phyloP scores from a whole-genome alignment of 768 basidiomycete species.

The Boletus subcaerulescens region DNA sequence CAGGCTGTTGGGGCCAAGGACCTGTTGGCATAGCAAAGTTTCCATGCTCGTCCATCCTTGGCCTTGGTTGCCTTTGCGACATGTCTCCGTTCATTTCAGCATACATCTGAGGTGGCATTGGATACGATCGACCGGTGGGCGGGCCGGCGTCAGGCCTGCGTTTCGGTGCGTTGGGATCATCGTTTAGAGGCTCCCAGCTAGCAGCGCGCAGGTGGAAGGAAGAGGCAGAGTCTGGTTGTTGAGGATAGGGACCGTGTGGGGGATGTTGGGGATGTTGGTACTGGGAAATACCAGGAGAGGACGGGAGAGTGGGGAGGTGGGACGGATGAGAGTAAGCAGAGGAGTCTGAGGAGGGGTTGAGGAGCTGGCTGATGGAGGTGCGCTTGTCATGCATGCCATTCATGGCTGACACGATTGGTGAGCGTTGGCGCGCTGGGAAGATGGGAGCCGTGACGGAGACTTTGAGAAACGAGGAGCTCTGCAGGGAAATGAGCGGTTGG shows the following conservation, averaged over 20 bases:
- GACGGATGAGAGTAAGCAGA: conserved; percentile 32
- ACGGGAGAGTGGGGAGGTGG: conserved; percentile 27
- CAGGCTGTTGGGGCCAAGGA: conserved; percentile 35
- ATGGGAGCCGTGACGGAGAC: conserved; percentile 5
- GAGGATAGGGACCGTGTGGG: conserved; percentile 26
- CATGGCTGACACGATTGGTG: conserved; percentile 31
- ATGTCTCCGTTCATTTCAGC: conserved; percentile 35
- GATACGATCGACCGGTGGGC: conserved; percentile 34
- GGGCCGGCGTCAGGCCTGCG: conserved; percentile 35
- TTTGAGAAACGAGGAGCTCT: conserved; percentile 18
- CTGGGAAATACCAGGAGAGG: conserved; percentile 23
- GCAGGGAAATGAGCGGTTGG: conserved; percentile 29
- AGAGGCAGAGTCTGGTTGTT: conserved; percentile 27
- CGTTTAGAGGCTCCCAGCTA: conserved; percentile 47
- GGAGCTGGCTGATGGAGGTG: conserved; percentile 49
- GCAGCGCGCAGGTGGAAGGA: conserved; percentile 61
- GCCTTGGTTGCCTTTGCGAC: conserved; percentile 24
- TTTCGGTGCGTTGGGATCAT: conserved; percentile 35
- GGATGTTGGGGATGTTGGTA: conserved; percentile 31
- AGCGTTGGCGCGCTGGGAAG: conserved; percentile 9
- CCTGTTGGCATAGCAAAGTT: conserved; percentile 28
- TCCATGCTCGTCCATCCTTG: conserved; percentile 32
- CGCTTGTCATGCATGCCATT: conserved; percentile 47
- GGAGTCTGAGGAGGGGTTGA: conserved; percentile 45
- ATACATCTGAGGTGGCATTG: conserved; percentile 32